Evolutionary conservation across 805 yeast species (phyloP).

Genomic region (Myxozyma melibiosi): DNA sequence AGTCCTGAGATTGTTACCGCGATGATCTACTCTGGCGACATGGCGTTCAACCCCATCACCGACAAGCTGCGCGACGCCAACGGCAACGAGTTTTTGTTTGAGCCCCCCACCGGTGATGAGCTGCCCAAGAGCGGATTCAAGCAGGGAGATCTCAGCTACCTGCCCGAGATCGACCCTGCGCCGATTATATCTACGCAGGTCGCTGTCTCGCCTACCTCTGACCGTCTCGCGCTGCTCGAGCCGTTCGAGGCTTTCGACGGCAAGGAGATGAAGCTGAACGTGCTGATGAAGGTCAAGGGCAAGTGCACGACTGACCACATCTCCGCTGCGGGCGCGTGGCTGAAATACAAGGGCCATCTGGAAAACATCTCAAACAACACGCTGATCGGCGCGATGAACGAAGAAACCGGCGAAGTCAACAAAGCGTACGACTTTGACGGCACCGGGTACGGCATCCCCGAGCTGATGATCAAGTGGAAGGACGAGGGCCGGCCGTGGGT

Average conservation of each 20-base stretch:
- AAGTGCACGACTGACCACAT: slow-evolving; percentile 99
- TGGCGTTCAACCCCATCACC: slow-evolving; percentile 93
- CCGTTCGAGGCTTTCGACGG: slow-evolving; percentile 98
- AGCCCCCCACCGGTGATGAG: slow-evolving; percentile 87
- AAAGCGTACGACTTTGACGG: slow-evolving; percentile 85
- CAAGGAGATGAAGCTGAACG: slow-evolving; percentile 90
- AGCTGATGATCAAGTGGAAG: slow-evolving; percentile 93
- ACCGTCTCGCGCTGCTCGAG: slow-evolving; percentile 90
- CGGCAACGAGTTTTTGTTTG: slow-evolving; percentile 87
- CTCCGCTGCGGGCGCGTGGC: slow-evolving; percentile 99
- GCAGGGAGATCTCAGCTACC: slow-evolving; percentile 82
- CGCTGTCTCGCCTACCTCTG: slow-evolving; percentile 82
- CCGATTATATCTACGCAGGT: slow-evolving; percentile 78
- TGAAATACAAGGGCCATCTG: slow-evolving; percentile 99
- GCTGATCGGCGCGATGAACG: slow-evolving; percentile 99
- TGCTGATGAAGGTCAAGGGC: slow-evolving; percentile 93
- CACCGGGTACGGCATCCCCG: slow-evolving; percentile 92
- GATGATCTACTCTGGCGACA: slow-evolving; percentile 92
- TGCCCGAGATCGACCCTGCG: slow-evolving; percentile 89
- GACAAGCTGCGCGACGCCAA: slow-evolving; percentile 84
- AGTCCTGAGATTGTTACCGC: slow-evolving; percentile 95
- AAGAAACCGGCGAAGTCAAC: slow-evolving; percentile 95
- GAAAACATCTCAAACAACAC: slow-evolving; percentile 98
- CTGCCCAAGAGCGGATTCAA: slow-evolving; percentile 90
- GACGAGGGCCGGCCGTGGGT: slow-evolving; percentile 93